phyloP scores from a whole-genome alignment of 495 filamentous ascomycete genomes.

The Endocarpon pusillum region DNA sequence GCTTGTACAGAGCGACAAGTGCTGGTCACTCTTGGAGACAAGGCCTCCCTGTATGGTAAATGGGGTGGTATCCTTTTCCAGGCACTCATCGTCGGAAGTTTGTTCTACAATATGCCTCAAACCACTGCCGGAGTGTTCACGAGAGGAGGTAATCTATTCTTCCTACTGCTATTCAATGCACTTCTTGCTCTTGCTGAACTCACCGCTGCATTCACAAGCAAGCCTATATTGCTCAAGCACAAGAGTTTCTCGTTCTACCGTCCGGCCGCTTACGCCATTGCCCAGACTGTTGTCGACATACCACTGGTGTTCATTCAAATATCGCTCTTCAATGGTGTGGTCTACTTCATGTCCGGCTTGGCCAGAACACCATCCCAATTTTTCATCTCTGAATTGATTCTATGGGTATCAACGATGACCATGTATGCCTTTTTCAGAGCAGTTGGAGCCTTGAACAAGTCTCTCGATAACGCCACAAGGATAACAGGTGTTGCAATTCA shows the following conservation, averaged over 20 bases:
- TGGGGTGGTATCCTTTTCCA: conserved; percentile 51
- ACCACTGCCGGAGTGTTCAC: conserved; percentile 35
- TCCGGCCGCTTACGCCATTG: conserved; percentile 61
- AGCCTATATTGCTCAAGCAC: conserved; percentile 68
- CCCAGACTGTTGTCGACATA: conserved; percentile 58
- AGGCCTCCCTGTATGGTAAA: conserved; percentile 28
- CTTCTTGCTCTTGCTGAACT: conserved; percentile 64
- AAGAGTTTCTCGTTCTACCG: conserved; percentile 71
- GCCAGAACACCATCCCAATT: conserved; percentile 57
- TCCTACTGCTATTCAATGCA: conserved; percentile 65
- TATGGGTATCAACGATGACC: conserved; percentile 44
- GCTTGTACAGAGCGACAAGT: conserved; percentile 53
- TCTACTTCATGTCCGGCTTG: conserved; percentile 59
- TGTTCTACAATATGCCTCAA: conserved; percentile 54
- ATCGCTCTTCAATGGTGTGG: conserved; percentile 51
- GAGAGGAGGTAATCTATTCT: conserved; percentile 46
- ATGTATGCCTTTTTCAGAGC: conserved; percentile 70
- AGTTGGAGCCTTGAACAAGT: conserved; percentile 44
- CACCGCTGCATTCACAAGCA: conserved; percentile 47
- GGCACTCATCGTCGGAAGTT: conserved; percentile 55
- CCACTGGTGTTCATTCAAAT: conserved; percentile 57
- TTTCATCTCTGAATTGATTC: conserved; percentile 58
- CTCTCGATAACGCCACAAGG: conserved; percentile 47
- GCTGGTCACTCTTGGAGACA: conserved; percentile 46
- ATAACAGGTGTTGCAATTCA: conserved; percentile 46